Base-by-base conservation (phyloP, 495 filamentous ascomycete genomes). In the Neurospora sp. region DNA sequence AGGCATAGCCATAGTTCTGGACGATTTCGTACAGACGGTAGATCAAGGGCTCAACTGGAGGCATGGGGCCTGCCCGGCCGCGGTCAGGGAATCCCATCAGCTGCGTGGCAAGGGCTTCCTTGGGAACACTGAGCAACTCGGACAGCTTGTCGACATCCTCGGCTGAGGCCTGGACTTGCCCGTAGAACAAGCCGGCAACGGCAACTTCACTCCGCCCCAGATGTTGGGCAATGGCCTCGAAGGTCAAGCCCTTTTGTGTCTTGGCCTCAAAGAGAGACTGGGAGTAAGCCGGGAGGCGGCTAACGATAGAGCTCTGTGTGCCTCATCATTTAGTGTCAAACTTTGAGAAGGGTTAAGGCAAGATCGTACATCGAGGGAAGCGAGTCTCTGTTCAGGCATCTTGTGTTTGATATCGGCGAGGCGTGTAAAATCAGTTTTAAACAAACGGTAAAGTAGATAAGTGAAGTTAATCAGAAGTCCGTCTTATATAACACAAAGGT, bases 1-100 rank as follows among this genome's bases (percentile, higher is more conserved):
- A 98, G 31, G 96, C 93, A 81, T 96, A 96, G 7, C 96, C 96
- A 79, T 98, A 99, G 79, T 97, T 99, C 88, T 98, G 94, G 77
- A 99, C 91, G 80, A 98, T 93, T 86, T 99, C 96, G 82, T 93
- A 99, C 72, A 99, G 80, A 0, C 96, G 86, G 79, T 99, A 99
- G 78, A 99, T 95, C 74, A 98, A 82, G 18, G 96, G 96, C 78
- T 99, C 96, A 71, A 89, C 90, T 39, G 96, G 96, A 12, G 96
- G 96, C 94, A 99, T 97, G 69, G 96, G 93, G 9, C 93, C 89
- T 1, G 88, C 85, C n/a, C 88, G 85, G 41, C 96, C 96, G 3
- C 96, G 88, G 80, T 97, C 91, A 1, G 96, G 96, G 80, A 89
- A 94, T 0, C 89, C 90, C 31, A 85, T 81, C 72, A 96, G 84